phyloP scores from a whole-genome alignment of 2,329 filamentous ascomycete genomes.

The Pestalotiopsis sp. region DNA sequence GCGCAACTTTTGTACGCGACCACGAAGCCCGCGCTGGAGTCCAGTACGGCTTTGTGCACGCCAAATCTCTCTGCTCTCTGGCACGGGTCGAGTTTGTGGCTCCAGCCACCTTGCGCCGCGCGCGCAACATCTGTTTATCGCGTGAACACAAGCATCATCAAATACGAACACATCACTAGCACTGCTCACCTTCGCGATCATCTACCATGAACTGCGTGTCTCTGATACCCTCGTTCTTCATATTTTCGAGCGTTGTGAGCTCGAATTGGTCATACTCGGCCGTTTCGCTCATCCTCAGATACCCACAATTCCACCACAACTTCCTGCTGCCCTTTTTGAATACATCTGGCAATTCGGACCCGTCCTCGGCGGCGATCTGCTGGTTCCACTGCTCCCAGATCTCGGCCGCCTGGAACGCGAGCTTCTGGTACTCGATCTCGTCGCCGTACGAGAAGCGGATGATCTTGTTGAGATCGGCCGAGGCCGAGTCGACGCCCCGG shows the following conservation, averaged over 20 bases:
- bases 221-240: slow-evolving; percentile 28
- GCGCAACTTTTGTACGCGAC: slow-evolving; percentile 49
- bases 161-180: background rate
- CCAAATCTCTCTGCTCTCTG: slow-evolving; percentile 28
- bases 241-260: slow-evolving; percentile 25
- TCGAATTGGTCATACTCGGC: slow-evolving; percentile 25
- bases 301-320: slow-evolving; percentile 29
- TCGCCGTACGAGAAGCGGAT: slow-evolving; percentile 44
- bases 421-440: slow-evolving; percentile 48
- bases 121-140: slow-evolving; percentile 17
- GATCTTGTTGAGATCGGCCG: slow-evolving; percentile 47
- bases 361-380: slow-evolving; percentile 30
- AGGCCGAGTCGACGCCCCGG: slow-evolving; percentile 37
- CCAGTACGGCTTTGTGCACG: slow-evolving; percentile 42
- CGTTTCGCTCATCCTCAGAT: slow-evolving; percentile 27
- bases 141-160: background rate
- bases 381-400: slow-evolving; percentile 50
- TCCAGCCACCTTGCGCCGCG: slow-evolving; percentile 36
- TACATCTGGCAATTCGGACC: slow-evolving; percentile 39
- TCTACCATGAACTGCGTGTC: slow-evolving; percentile 27
- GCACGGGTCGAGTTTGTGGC: slow-evolving; percentile 29
- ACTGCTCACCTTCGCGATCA: slow-evolving; percentile 26
- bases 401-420: slow-evolving; percentile 44
- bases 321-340: slow-evolving; percentile 18
- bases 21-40: slow-evolving; percentile 48